Evolutionary conservation across 148 eudicot genomes (phyloP).

Genomic region (Chenopodium quinoa): DNA sequence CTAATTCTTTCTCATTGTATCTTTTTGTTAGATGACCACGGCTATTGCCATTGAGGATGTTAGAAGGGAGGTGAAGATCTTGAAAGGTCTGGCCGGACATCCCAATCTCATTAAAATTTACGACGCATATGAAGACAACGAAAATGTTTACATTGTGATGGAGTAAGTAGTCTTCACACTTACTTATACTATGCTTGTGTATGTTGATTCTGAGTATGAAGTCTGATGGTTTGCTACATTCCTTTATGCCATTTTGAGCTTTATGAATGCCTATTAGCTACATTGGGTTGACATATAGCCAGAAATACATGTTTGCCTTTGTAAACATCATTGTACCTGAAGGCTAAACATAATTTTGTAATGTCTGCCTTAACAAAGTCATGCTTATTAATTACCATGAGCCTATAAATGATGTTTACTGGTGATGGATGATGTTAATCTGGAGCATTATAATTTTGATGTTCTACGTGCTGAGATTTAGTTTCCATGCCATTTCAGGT

Average conservation of each 20-base stretch:
- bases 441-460: neutral
- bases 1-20: conserved; percentile 15
- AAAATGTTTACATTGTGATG: conserved; percentile 92
- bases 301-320: neutral
- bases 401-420: neutral
- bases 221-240: neutral
- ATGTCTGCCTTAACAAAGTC: neutral
- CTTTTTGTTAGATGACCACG: conserved; percentile 74
- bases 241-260: neutral
- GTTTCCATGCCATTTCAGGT: conserved; percentile 39
- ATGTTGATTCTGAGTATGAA: neutral
- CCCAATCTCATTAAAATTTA: conserved; percentile 68
- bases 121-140: conserved; percentile 88
- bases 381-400: neutral
- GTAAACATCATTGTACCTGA: neutral
- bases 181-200: neutral
- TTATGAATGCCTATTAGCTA: neutral
- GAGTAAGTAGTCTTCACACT: conserved; percentile 53
- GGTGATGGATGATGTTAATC: conserved; percentile 1
- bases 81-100: conserved; percentile 84
- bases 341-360: neutral
- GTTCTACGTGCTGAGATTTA: conserved; percentile 5
- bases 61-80: conserved; percentile 86
- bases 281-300: neutral
- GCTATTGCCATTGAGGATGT: conserved; percentile 97